These are phyloP conservation scores for Boletus subparvulus DNA, from an alignment of 768 basidiomycete genomes.

Conservation along the genomic window DNA sequence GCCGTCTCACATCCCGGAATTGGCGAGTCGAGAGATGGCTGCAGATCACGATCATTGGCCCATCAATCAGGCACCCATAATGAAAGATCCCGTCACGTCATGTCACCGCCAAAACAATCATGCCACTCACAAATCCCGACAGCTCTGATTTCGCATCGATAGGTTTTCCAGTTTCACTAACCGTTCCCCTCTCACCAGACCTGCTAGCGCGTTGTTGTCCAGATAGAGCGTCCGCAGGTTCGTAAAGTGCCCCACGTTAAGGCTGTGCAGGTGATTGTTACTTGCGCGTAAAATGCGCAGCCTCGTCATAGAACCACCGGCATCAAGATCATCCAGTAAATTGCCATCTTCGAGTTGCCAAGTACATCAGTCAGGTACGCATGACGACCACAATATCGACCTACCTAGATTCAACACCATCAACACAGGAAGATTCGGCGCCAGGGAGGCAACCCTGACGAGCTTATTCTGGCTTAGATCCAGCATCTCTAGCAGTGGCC, in stretches of 20 bases:
- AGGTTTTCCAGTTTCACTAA: conserved; percentile 82
- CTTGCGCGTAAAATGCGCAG: conserved; percentile 85
- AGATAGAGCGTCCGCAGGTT: conserved; percentile 88
- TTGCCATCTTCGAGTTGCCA: conserved; percentile 64
- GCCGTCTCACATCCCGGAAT: conserved; percentile 86
- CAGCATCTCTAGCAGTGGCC: conserved; percentile 73
- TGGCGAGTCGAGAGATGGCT: conserved; percentile 54
- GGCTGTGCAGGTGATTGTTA: conserved; percentile 68
- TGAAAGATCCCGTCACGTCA: conserved; percentile 40
- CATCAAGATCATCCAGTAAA: conserved; percentile 52
- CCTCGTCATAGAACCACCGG: conserved; percentile 56
- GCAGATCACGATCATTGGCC: conserved; percentile 34
- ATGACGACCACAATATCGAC: conserved; percentile 35
- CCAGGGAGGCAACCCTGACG: conserved; percentile 56
- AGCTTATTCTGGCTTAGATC: conserved; percentile 80
- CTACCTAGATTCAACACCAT: conserved; percentile 80
- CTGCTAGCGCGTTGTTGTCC: conserved; percentile 73
- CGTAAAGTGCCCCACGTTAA: conserved; percentile 63
- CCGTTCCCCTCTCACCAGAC: conserved; percentile 52
- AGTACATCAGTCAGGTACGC: conserved; percentile 15
- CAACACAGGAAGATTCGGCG: conserved; percentile 54
- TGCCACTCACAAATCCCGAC: conserved; percentile 66
- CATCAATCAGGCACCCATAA: conserved; percentile 38
- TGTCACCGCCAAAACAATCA: conserved; percentile 21
- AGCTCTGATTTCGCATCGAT: conserved; percentile 86